Base-by-base conservation (phyloP, 371 early-diverging fungal genomes). In the Rhizopus delemar region DNA sequence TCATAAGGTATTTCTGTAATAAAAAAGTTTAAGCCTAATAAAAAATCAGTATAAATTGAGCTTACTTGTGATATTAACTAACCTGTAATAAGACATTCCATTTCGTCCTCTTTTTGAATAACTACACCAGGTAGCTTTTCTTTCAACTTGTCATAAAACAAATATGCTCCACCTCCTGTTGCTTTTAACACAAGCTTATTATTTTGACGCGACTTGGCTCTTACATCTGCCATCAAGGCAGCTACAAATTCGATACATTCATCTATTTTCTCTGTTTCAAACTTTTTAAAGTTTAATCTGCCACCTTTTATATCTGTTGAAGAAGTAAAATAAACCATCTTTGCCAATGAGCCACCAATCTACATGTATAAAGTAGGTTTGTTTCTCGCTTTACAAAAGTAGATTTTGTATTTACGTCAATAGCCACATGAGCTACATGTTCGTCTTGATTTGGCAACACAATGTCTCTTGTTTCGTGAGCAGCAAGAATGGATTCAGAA, bases 261-360 rank as follows among this genome's bases (percentile, higher is more conserved):
- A 33, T 94, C 92, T 38, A 96, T 89, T 56, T 90, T 83, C 66
- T 92, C 93, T 0, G 98, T 97, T 69, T 96, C 95, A 64, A 96
- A 95, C 69, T 92, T 94, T 65, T 84, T 87, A 67, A 97, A 97
- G 74, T 95, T 93, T 59, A 97, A 71, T 9, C 96, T 83, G 1
- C 98, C 97, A 32, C 96, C 96, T 41, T 82, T 77, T 28, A 74
- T 68, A 48, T 70, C 70, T 12, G 72, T 64, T 22, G 73, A 71
- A n/a, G 78, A 72, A 4, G 87, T 83, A 55, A 92, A 92, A 72
- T 95, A 97, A 22, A 96, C 94, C 8, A 97, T 88, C 68, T 97
- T 97, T 57, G 95, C 94, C 8, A 97, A 75, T 32, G 94, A 92
- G 46, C 98, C 98, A 41, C 98, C 97, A 78, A 96, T 88, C 84